Conservation (phyloP, 352 stramenopile genomes). For the Globisporangium echinulatum region DNA sequence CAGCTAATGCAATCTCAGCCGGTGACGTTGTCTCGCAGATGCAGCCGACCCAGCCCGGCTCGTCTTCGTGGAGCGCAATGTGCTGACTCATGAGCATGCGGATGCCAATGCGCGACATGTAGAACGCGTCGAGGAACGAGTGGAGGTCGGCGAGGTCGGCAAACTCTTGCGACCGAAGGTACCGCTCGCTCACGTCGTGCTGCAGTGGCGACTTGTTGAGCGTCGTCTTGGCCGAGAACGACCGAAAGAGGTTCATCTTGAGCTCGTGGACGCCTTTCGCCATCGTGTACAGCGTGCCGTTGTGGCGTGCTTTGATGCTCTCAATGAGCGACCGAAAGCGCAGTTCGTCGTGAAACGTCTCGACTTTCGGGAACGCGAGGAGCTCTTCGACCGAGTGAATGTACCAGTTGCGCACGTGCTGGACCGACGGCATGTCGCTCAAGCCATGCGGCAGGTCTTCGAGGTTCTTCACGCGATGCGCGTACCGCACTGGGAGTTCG, state of each 20-base stretch:
- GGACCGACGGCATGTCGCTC: constrained; percentile 90
- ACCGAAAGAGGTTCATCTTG: constrained; percentile 82
- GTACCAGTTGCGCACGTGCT: constrained; percentile 97
- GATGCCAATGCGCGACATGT: constrained; percentile 99
- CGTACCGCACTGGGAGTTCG: constrained; percentile 98
- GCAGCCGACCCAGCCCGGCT: constrained; percentile 86
- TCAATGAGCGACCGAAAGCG: constrained; percentile 93
- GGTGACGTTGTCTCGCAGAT: constrained; percentile 96
- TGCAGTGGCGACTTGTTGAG: background rate
- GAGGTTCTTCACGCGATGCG: constrained; percentile 94
- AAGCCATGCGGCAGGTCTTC: constrained; percentile 93
- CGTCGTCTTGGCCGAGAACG: constrained; percentile 41
- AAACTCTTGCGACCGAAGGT: constrained; percentile 75
- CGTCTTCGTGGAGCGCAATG: constrained; percentile 92
- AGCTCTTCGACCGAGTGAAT: constrained; percentile 95
- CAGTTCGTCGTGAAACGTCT: constrained; percentile 85
- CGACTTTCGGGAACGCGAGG: constrained; percentile 73
- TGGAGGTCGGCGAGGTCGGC: constrained; percentile 93
- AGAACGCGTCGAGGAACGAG: constrained; percentile 98
- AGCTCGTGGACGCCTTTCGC: constrained; percentile 98
- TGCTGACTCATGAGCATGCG: constrained; percentile 99
- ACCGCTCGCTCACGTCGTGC: constrained; percentile 60
- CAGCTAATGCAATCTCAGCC: constrained; percentile 93
- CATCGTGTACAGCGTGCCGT: constrained; percentile 98
- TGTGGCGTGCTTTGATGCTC: constrained; percentile 96